Base-by-base conservation (phyloP, 768 basidiomycete species). In the Naganishia kalamii region DNA sequence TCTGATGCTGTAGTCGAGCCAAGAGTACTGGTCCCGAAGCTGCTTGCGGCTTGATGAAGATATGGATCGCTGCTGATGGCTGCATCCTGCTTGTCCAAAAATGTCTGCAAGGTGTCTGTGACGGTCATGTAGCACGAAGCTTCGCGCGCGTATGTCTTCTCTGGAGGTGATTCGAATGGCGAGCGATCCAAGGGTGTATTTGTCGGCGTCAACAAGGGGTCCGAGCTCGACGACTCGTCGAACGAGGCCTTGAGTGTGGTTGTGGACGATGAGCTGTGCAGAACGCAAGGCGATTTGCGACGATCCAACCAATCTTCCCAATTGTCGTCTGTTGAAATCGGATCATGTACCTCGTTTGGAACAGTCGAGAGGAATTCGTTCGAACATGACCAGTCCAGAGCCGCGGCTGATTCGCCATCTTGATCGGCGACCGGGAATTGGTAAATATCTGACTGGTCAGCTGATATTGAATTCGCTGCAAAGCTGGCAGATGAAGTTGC, bases 231-330 rank as follows among this genome's bases (percentile, higher is more conserved):
- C 11, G 62, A 63, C 33, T 52, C 37, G 12, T 17, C 51, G 19
- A 35, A 44, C 21, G 19, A 5, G 2, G 52, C 52, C 23, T 54
- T 54, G 19, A 54, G 52, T 23, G 52, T 54, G 23, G 19, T 25
- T 54, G 52, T 33, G 4, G 52, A 54, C 19, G 52, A 35, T 21
- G 52, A 54, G n/a, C 33, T 54, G n/a, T 32, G 35, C 2, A 54
- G 32, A 12, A 37, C 40, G 52, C 52, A 54, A 10, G 32, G 35
- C 15, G 52, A 35, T 33, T 65, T 62, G n/a, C 74, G 46, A 8
- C 74, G 32, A 51, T 74, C 74, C 64, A 74, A 70, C 62, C 74
- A 75, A 46, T 72, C 71, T 65, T 75, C 74, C 75, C 74, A 77
- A 30, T 71, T 69, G n/a, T 63, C 57, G 35, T 72, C 71, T 44